Conservation (phyloP, 208 protist genomes). For the Porcisia deanei region DNA sequence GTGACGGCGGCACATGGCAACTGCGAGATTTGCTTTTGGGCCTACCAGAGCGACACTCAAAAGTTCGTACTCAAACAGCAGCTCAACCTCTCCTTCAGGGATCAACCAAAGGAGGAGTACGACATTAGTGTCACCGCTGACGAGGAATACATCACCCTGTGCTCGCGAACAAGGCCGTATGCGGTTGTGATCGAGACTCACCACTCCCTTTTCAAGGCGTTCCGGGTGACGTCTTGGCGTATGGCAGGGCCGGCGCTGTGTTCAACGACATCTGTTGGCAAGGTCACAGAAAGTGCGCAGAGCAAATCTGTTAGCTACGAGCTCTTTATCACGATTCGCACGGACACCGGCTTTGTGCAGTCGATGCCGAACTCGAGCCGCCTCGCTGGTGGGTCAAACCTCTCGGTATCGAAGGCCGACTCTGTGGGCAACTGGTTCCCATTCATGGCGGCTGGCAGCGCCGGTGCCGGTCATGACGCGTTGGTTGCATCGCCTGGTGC, state of each 20-base stretch:
- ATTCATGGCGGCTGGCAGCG: conserved; percentile 15
- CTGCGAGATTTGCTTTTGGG: conserved; percentile 85
- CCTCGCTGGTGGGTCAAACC: conserved; percentile 69
- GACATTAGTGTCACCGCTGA: conserved; percentile 71
- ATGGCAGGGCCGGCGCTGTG: conserved; percentile 57
- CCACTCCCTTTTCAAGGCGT: conserved; percentile 70
- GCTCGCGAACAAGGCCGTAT: conserved; percentile 51
- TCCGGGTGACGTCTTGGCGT: conserved; percentile 85
- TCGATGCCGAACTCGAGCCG: conserved; percentile 76
- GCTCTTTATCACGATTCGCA: conserved; percentile 78
- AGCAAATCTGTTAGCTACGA: conserved; percentile 81
- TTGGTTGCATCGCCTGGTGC: conserved; percentile 20
- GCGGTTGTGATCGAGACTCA: conserved; percentile 84
- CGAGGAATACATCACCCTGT: conserved; percentile 90
- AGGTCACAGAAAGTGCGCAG: conserved; percentile 59
- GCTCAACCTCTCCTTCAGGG: conserved; percentile 57
- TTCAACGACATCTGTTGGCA: conserved; percentile 74
- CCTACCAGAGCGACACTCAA: conserved; percentile 62
- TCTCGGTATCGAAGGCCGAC: conserved; percentile 21
- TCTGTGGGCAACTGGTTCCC: conserved; percentile 79
- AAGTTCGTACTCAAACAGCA: conserved; percentile 86
- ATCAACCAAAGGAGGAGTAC: conserved; percentile 44
- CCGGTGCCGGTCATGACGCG: conserved; percentile 11
- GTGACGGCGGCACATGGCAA: conserved; percentile 81
- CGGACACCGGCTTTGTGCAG: conserved; percentile 67